Percentiles rank a stretch among this genome's conserved stretches.
Evolutionary conservation across 2,329 filamentous ascomycete genomes (phyloP).

Genomic region (Cordyceps farinosa): DNA sequence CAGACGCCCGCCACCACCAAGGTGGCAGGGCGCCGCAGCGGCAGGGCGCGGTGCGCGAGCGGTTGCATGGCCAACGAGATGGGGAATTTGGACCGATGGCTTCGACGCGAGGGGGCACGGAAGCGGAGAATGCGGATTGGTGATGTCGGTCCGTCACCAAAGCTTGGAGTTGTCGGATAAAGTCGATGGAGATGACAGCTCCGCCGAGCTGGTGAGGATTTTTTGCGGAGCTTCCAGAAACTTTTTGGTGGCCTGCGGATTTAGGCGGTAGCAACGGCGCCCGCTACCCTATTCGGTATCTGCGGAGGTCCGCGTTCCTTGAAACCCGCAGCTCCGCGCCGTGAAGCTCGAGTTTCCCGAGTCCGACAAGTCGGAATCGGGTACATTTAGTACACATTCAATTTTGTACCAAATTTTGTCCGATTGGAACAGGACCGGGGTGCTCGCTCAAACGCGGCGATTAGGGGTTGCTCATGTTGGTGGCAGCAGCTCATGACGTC

Average conservation of each 20-base stretch:
- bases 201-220: not conserved
- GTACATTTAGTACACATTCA: not conserved
- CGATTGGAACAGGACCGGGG: not conserved
- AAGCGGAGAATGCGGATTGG: not conserved
- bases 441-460: too few species aligned
- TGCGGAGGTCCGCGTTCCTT: not conserved
- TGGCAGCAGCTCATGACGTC: not conserved
- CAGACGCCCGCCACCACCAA: slow-evolving; percentile 23
- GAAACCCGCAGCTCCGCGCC: not conserved
- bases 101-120: not conserved
- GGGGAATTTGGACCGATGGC: not conserved
- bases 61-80: slow-evolving; percentile 21
- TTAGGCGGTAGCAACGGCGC: not conserved
- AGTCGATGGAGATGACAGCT: not conserved
- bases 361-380: not conserved
- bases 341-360: not conserved
- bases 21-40: slow-evolving; percentile 19
- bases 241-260: slow-evolving; percentile 2
- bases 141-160: too few species aligned
- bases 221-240: slow-evolving; percentile 2
- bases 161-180: not conserved
- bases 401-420: not conserved
- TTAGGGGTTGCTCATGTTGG: too few species aligned
- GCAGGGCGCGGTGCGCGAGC: slow-evolving; percentile 24
- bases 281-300: too few species aligned